These are phyloP conservation scores for Euphorbia schlechtendalii DNA, from an alignment of 441 rosid genomes.

Conservation along the genomic window DNA sequence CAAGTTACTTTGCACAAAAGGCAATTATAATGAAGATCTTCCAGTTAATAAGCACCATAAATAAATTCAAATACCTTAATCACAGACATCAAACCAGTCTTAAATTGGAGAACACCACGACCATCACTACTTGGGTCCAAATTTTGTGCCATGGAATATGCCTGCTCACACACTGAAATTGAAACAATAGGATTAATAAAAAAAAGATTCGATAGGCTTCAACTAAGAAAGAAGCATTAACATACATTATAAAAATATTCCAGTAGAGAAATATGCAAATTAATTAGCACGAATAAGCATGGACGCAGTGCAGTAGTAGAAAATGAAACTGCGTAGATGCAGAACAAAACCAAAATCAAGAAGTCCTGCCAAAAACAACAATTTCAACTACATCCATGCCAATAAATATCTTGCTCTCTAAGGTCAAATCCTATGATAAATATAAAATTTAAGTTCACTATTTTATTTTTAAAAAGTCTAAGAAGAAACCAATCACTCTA, in stretches of 20 bases:
- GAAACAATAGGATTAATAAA: slow-evolving; percentile 10
- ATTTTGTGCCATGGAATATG: slow-evolving; percentile 89
- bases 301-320: background rate
- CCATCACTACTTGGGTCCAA: slow-evolving; percentile 95
- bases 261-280: slow-evolving; percentile 1
- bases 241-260: background rate
- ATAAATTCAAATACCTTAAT: slow-evolving; percentile 58
- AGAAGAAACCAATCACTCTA: background rate
- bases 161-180: slow-evolving; percentile 90
- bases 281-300: background rate
- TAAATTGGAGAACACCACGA: slow-evolving; percentile 98
- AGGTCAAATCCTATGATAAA: background rate
- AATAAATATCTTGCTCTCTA: background rate
- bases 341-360: background rate
- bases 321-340: background rate
- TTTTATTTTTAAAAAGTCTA: background rate
- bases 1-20: slow-evolving; percentile 3
- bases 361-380: background rate
- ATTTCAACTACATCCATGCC: background rate
- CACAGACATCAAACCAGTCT: slow-evolving; percentile 95
- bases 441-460: background rate
- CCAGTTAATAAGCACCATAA: slow-evolving; percentile 8
- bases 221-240: background rate
- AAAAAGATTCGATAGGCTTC: background rate
- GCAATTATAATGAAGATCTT: slow-evolving; percentile 7